phyloP scores from a whole-genome alignment of 805 yeast genomes.

The Kodamaea laetipori region DNA sequence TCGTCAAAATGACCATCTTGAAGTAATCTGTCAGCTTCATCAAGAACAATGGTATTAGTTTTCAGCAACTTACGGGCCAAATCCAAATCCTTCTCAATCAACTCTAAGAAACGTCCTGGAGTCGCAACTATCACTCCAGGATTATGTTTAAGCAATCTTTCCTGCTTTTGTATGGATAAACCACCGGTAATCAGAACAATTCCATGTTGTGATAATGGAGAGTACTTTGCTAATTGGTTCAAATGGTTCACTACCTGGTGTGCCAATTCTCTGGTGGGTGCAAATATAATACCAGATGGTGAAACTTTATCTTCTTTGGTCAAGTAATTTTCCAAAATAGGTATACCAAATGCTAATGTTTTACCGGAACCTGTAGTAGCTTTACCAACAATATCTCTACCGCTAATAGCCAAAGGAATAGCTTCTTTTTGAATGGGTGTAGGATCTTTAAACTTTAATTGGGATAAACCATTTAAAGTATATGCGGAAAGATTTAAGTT shows the following conservation, averaged over 20 bases:
- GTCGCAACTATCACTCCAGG: conserved; percentile 90
- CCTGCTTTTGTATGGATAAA: conserved; percentile 89
- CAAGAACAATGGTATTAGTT: conserved; percentile 65
- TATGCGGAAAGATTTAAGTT: conserved; percentile 54
- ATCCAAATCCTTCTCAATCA: conserved; percentile 63
- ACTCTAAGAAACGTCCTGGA: conserved; percentile 89
- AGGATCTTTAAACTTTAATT: conserved; percentile 64
- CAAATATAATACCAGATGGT: conserved; percentile 79
- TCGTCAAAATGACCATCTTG: conserved; percentile 98
- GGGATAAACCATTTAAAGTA: conserved; percentile 61
- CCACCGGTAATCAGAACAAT: conserved; percentile 92
- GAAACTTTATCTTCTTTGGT: conserved; percentile 18
- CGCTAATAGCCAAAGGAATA: conserved; percentile 72
- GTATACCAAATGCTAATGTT: conserved; percentile 92
- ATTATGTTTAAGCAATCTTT: conserved; percentile 68
- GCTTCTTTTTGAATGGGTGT: conserved; percentile 80
- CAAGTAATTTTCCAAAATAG: conserved; percentile 72
- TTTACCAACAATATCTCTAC: conserved; percentile 87
- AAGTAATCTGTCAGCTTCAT: conserved; percentile 93
- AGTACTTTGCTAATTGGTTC: conserved; percentile 51
- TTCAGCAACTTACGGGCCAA: conserved; percentile 43
- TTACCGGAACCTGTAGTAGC: conserved; percentile 99
- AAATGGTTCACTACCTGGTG: conserved; percentile 89
- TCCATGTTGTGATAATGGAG: conserved; percentile 55
- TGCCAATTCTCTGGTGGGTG: conserved; percentile 96